Conservation (phyloP, 257 asterid species). For the Petunia axillaris region DNA sequence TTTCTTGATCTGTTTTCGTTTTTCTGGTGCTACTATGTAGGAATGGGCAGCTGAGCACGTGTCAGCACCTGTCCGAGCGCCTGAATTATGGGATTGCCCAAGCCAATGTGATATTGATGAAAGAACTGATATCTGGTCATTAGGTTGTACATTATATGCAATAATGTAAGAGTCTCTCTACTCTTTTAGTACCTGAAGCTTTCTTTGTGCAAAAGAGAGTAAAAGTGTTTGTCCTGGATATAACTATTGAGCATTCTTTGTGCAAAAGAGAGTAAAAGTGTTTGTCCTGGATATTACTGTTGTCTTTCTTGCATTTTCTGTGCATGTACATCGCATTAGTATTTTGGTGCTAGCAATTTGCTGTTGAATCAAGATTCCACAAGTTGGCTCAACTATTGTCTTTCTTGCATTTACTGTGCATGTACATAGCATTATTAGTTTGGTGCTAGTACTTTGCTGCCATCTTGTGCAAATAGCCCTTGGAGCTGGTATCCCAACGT, state of each 20-base stretch:
- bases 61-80: slow-evolving; percentile 95
- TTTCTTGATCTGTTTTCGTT: slow-evolving; percentile 5
- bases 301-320: too few species aligned
- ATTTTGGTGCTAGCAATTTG: too few species aligned
- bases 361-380: slow-evolving; percentile 4
- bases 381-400: neutral
- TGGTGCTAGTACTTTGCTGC: neutral
- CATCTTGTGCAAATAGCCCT: neutral
- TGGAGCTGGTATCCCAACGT: neutral
- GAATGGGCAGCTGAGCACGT: slow-evolving; percentile 99
- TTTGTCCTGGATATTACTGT: too few species aligned
- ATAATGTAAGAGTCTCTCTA: slow-evolving; percentile 72
- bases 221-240: neutral
- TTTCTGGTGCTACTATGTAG: slow-evolving; percentile 50
- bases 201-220: neutral
- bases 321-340: too few species aligned
- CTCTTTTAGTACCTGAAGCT: slow-evolving; percentile 21
- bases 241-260: too few species aligned
- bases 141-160: slow-evolving; percentile 96
- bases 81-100: slow-evolving; percentile 98
- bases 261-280: too few species aligned
- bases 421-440: neutral
- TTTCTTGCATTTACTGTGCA: neutral
- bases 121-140: slow-evolving; percentile 98
- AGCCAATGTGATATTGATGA: slow-evolving; percentile 92